Evolutionary conservation across 78 protist genomes (phyloP).

Genomic region (Planoprotostelium fungivorum): DNA sequence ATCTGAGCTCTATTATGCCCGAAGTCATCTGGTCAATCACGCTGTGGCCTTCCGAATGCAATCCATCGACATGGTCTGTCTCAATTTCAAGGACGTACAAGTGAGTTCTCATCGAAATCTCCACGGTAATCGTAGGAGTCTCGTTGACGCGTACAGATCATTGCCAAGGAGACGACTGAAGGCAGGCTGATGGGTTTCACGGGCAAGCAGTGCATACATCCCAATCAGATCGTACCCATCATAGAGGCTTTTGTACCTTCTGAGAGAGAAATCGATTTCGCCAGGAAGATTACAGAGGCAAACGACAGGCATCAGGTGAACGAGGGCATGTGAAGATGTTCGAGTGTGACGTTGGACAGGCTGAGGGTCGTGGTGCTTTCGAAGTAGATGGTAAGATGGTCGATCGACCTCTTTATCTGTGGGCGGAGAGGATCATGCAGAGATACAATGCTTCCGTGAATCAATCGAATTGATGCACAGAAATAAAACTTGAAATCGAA

Average conservation of each 20-base stretch:
- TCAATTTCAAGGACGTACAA: conserved; percentile 44
- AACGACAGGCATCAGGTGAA: conserved; percentile 18
- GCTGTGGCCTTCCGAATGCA: conserved; percentile 51
- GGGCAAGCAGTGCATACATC: conserved; percentile 67
- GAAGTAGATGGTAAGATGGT: conserved; percentile 66
- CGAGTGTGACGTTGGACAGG: too few species aligned
- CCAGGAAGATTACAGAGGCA: conserved; percentile 36
- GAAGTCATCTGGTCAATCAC: conserved; percentile 37
- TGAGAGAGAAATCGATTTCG: conserved; percentile 30
- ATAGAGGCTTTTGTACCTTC: conserved; percentile 37
- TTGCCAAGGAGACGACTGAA: conserved; percentile 24
- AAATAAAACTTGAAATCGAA: too few species aligned
- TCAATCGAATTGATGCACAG: too few species aligned
- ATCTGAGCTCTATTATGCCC: conserved; percentile 30
- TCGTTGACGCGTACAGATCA: neutral
- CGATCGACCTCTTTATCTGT: neutral
- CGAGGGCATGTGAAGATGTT: neutral
- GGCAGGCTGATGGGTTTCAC: conserved; percentile 56
- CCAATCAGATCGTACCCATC: conserved; percentile 54
- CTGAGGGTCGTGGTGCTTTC: conserved; percentile 58
- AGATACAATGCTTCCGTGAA: too few species aligned
- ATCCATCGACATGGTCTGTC: conserved; percentile 65
- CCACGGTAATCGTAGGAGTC: neutral
- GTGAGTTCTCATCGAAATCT: neutral
- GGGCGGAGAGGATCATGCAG: neutral